phyloP scores from a whole-genome alignment of 2,329 filamentous ascomycete genomes.

The Hortaea sp. region DNA sequence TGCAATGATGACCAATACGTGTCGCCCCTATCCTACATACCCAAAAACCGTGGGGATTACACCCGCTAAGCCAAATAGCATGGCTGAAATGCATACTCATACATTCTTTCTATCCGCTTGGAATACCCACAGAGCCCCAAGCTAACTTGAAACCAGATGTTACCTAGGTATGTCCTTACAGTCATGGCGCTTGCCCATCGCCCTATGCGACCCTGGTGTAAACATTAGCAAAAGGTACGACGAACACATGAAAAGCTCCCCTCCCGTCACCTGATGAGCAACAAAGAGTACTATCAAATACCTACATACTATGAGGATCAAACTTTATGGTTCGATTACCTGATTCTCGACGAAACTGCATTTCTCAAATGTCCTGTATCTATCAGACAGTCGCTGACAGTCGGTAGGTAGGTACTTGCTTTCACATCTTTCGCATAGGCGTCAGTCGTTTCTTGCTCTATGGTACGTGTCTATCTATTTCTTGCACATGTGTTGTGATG shows the following conservation, averaged over 20 bases:
- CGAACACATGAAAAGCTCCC: neutral
- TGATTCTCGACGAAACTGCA: constrained; percentile 20
- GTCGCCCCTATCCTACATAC: constrained; percentile 52
- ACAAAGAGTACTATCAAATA: constrained; percentile 41
- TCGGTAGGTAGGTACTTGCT: neutral
- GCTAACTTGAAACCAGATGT: neutral
- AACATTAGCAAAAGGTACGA: no score
- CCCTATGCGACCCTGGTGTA: no score
- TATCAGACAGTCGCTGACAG: constrained; percentile 9
- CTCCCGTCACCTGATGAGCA: constrained; percentile 31
- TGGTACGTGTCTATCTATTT: constrained; percentile 18
- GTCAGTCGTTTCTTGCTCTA: neutral
- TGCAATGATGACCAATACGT: constrained; percentile 45
- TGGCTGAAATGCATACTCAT: constrained; percentile 32
- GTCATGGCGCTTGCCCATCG: no score
- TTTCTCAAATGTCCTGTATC: neutral
- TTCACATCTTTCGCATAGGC: no score
- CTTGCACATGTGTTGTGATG: constrained; percentile 47
- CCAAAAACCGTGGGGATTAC: constrained; percentile 43
- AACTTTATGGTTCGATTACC: constrained; percentile 38
- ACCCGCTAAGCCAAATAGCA: constrained; percentile 53
- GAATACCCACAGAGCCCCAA: constrained; percentile 3
- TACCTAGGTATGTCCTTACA: no score
- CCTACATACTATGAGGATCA: constrained; percentile 36
- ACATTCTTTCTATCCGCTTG: constrained; percentile 4